phyloP scores from a whole-genome alignment of 192 early-diverging fungal species.

The Entophlyctis helioformis region DNA sequence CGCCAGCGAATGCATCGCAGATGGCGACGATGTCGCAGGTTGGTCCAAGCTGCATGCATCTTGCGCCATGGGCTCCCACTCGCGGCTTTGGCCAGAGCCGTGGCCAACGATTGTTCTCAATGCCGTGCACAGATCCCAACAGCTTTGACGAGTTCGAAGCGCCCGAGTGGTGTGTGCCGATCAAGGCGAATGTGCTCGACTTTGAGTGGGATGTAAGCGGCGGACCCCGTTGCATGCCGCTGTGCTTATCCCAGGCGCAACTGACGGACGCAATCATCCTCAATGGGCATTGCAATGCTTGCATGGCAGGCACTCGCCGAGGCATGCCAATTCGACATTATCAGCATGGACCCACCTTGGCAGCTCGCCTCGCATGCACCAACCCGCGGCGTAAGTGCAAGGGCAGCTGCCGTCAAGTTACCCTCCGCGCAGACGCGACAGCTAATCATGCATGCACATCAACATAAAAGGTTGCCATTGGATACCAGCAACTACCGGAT shows the following conservation, averaged over 20 bases:
- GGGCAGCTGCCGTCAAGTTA: neutral
- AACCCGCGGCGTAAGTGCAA: slow-evolving; percentile 62
- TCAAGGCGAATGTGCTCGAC: slow-evolving; percentile 88
- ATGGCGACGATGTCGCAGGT: too few relatives aligned
- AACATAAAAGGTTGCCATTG: slow-evolving; percentile 61
- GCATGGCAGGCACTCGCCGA: slow-evolving; percentile 52
- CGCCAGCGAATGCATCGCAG: too few relatives aligned
- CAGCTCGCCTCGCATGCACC: slow-evolving; percentile 89
- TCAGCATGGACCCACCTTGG: slow-evolving; percentile 95
- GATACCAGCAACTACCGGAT: slow-evolving; percentile 91
- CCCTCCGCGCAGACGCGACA: neutral
- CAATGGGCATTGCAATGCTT: too few relatives aligned
- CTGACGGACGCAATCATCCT: too few relatives aligned
- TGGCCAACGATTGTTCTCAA: neutral
- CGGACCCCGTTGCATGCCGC: neutral
- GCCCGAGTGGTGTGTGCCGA: slow-evolving; percentile 87
- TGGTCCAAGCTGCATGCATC: neutral
- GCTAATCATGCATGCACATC: neutral
- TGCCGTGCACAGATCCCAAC: slow-evolving; percentile 11
- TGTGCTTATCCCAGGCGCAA: slow-evolving; percentile 3
- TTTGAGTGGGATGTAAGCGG: slow-evolving; percentile 82
- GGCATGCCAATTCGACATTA: slow-evolving; percentile 85
- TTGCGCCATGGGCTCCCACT: neutral
- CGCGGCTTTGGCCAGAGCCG: neutral
- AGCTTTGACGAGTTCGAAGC: slow-evolving; percentile 75